These are phyloP conservation scores for Durusdinium trenchii DNA, from an alignment of 73 alveolate species.

Conservation along the genomic window DNA sequence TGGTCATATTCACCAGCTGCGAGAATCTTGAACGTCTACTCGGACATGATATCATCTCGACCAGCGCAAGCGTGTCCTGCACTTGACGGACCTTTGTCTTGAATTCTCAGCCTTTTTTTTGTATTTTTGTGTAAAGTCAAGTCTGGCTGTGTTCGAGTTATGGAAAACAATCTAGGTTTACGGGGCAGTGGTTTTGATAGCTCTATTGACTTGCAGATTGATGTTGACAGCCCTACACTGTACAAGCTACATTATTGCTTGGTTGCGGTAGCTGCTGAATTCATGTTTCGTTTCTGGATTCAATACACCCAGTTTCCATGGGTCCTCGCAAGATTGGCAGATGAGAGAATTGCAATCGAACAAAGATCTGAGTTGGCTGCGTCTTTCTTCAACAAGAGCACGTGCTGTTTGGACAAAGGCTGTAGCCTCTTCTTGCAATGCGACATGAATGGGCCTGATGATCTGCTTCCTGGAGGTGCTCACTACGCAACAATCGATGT, in stretches of 20 bases:
- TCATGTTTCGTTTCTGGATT: neutral
- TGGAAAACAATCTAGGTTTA: neutral
- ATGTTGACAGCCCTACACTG: neutral
- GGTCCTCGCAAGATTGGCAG: neutral
- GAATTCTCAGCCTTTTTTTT: neutral
- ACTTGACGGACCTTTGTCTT: neutral
- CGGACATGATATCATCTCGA: neutral
- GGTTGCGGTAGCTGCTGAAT: neutral
- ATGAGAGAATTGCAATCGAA: neutral
- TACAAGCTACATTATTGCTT: neutral
- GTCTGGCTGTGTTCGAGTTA: neutral
- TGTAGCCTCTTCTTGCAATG: neutral
- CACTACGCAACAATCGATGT: neutral
- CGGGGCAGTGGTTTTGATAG: slow-evolving; percentile 1
- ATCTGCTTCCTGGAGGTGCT: neutral
- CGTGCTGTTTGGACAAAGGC: neutral
- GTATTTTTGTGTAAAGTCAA: neutral
- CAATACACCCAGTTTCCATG: neutral
- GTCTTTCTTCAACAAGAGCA: neutral
- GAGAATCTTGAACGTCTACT: neutral
- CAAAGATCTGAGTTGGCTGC: neutral
- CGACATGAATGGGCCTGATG: neutral
- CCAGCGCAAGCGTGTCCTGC: neutral
- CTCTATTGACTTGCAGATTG: neutral
- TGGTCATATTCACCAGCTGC: neutral